phyloP scores from a whole-genome alignment of 2,329 filamentous ascomycete genomes.

The Alternaria conjuncta region DNA sequence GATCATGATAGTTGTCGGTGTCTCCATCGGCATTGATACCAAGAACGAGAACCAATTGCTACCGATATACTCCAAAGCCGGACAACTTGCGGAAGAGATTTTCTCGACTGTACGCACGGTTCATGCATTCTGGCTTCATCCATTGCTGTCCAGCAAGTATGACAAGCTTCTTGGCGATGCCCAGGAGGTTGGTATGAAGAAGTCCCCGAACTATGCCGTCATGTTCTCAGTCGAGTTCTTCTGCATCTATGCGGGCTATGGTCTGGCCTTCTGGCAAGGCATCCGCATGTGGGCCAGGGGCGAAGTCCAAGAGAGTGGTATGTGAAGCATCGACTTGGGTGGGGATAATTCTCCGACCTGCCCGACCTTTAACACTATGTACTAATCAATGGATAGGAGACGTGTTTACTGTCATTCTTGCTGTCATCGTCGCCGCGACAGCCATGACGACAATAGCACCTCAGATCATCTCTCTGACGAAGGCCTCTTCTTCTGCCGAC shows the following conservation, averaged over 20 bases:
- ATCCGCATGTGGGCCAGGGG: constrained; percentile 62
- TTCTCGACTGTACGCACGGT: constrained; percentile 59
- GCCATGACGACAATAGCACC: constrained; percentile 86
- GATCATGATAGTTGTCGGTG: constrained; percentile 42
- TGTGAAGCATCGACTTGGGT: constrained; percentile 18
- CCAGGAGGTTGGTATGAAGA: constrained; percentile 54
- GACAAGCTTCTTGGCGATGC: constrained; percentile 53
- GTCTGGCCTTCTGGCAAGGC: constrained; percentile 55
- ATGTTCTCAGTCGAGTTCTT: constrained; percentile 54
- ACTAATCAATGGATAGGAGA: constrained; percentile 7
- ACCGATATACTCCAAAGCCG: constrained; percentile 53
- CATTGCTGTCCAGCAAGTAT: constrained; percentile 53
- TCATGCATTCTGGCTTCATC: constrained; percentile 54
- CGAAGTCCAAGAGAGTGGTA: constrained; percentile 57
- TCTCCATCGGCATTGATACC: constrained; percentile 44
- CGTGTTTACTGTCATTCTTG: constrained; percentile 42
- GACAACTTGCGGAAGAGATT: constrained; percentile 58
- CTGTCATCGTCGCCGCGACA: constrained; percentile 56
- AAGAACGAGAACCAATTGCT: constrained; percentile 48
- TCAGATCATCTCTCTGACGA: constrained; percentile 75
- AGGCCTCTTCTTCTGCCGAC: constrained; percentile 42
- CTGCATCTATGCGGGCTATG: constrained; percentile 55
- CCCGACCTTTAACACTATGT: too few relatives aligned
- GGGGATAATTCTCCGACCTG: not conserved
- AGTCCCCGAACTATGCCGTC: constrained; percentile 52